Evolutionary conservation across 805 yeast genomes (phyloP), one percentile per base, ranked within the genome.

Genomic region (Schwanniomyces sp.): DNA sequence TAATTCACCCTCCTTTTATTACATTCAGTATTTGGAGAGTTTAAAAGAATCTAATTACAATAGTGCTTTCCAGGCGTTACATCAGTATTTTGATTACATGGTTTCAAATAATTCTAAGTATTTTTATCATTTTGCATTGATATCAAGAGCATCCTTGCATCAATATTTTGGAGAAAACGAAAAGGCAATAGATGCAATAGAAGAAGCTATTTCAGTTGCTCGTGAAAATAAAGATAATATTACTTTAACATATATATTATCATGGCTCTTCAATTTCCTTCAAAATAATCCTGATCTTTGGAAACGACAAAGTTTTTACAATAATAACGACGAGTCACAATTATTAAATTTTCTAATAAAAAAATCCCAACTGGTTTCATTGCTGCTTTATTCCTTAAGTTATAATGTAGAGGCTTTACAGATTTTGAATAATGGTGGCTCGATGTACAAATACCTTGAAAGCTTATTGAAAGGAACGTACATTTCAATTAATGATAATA

Each of bases 151-250:
- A 0, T 74, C 87, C 0, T 66, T 88, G 36, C 90, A 88, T 53
- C 84, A 85, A 18, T 79, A 78, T 44, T 87, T 86, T 61, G 82
- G 84, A 26, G 82, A 84, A 47, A 78, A 79, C 52, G 76, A 75
- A 10, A 85, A 85, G 49, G 96, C 96, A 0, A 62, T 89, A 11
- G 76, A 85, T 52, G 85, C 96, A 1, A 86, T 90, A 7, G 89
- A 86, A 52, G 97, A 91, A 62, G 94, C 97, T 0, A 86, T 90
- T 2, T 75, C 86, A 6, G 90, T 91, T 2, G 97, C 97, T 0
- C 72, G 97, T 54, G 96, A 91, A 57, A 85, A 86, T 55, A 84
- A 84, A 51, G 96, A 91, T 62, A 75, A 80, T 46, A 72, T 76
- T 11, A 88, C 95, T 24, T 72, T 90, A 37, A 85, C 88, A 25